These are phyloP conservation scores for Leishmania turanica DNA, from an alignment of 208 protist genomes.

Conservation along the genomic window DNA sequence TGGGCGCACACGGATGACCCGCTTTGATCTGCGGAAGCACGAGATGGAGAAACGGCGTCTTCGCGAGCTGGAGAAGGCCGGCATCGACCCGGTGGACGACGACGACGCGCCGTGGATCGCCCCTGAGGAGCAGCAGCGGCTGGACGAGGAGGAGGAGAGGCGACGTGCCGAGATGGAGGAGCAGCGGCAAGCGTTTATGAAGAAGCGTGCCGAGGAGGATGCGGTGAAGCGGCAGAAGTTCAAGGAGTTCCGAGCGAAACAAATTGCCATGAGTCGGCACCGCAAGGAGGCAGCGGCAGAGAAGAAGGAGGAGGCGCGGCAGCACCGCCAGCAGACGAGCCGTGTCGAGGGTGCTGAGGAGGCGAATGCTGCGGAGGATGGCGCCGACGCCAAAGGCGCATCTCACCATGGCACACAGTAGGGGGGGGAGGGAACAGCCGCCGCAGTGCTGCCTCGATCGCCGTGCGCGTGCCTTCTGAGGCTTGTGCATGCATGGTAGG, in stretches of 20 bases:
- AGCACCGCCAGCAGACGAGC: slow-evolving; percentile 30
- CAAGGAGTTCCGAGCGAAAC: slow-evolving; percentile 71
- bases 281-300: slow-evolving; percentile 62
- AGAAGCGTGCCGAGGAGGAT: slow-evolving; percentile 66
- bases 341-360: slow-evolving; percentile 27
- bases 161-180: slow-evolving; percentile 56
- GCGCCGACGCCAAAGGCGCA: not conserved
- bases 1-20: slow-evolving; percentile 23
- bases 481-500: not conserved
- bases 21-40: slow-evolving; percentile 78
- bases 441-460: not conserved
- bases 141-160: slow-evolving; percentile 64
- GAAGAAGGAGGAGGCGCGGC: slow-evolving; percentile 43
- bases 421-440: no score
- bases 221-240: slow-evolving; percentile 70
- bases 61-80: slow-evolving; percentile 75
- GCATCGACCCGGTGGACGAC: slow-evolving; percentile 59
- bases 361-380: slow-evolving; percentile 2
- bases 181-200: slow-evolving; percentile 53
- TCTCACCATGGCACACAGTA: not conserved
- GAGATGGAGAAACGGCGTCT: slow-evolving; percentile 76
- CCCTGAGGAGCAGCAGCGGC: slow-evolving; percentile 73
- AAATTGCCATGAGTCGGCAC: slow-evolving; percentile 73
- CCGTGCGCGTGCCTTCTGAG: not conserved
- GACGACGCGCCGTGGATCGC: slow-evolving; percentile 68